Evolutionary conservation across 805 yeast species (phyloP).

Genomic region (Saturnispora besseyi): DNA sequence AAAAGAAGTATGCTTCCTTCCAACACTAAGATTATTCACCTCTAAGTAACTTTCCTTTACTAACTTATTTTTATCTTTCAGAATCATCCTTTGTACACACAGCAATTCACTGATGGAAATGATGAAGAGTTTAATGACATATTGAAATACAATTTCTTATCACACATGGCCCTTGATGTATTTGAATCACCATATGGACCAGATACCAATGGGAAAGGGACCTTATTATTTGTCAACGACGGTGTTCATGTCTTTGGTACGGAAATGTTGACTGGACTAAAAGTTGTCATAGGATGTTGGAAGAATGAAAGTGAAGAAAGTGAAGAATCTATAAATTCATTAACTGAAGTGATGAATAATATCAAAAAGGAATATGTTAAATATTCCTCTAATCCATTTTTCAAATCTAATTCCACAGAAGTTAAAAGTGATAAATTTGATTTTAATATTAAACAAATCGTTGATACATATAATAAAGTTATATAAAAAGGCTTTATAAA

Average conservation of each 20-base stretch:
- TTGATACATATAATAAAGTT: conserved; percentile 18
- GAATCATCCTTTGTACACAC: conserved; percentile 54
- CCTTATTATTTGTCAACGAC: conserved; percentile 54
- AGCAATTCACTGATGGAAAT: conserved; percentile 33
- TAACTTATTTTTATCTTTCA: conserved; percentile 9
- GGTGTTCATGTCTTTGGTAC: conserved; percentile 59
- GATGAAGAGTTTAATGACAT: conserved; percentile 29
- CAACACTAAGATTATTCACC: no score
- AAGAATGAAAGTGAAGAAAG: neutral
- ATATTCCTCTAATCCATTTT: conserved; percentile 57
- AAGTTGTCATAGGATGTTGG: conserved; percentile 50
- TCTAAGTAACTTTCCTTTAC: neutral
- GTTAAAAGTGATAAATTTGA: conserved; percentile 26
- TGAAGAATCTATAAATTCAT: conserved; percentile 8
- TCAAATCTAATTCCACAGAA: conserved; percentile 25
- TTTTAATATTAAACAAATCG: conserved; percentile 19
- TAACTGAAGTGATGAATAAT: conserved; percentile 28
- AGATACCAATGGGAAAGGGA: conserved; percentile 15
- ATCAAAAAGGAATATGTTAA: conserved; percentile 48
- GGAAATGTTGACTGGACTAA: conserved; percentile 60
- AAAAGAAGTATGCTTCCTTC: conserved; percentile 31
- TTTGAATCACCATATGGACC: conserved; percentile 46
- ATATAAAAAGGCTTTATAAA: neutral
- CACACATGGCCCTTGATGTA: conserved; percentile 70
- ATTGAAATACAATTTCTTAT: conserved; percentile 56